Evolutionary conservation across 2,329 filamentous ascomycete genomes (phyloP).

Genomic region (Neodidymelliopsis sp.): DNA sequence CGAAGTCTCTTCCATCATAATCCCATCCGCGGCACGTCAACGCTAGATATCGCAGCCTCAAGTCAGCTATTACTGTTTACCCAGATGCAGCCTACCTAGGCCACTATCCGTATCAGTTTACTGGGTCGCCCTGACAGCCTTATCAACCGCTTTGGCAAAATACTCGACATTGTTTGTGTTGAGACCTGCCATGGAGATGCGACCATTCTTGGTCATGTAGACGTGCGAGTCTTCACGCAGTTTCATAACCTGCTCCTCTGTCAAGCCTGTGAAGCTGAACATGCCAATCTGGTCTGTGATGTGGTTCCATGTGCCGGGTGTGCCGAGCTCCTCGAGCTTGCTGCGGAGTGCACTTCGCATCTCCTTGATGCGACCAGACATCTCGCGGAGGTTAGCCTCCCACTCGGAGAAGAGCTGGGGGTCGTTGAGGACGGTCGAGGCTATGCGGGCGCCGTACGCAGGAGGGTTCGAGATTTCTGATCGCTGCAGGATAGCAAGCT

Average conservation of each 20-base stretch:
- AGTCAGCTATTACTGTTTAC: background rate
- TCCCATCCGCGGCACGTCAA: slow-evolving; percentile 1
- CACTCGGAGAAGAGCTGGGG: slow-evolving; percentile 82
- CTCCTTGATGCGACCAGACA: slow-evolving; percentile 92
- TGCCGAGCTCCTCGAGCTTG: slow-evolving; percentile 83
- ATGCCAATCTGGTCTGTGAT: slow-evolving; percentile 99
- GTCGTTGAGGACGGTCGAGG: slow-evolving; percentile 84
- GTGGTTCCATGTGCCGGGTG: slow-evolving; percentile 93
- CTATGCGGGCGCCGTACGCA: slow-evolving; percentile 91
- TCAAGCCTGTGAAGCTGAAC: slow-evolving; percentile 92
- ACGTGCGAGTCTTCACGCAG: slow-evolving; percentile 76
- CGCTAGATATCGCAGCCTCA: background rate
- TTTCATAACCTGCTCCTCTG: slow-evolving; percentile 74
- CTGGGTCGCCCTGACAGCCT: slow-evolving; percentile 71
- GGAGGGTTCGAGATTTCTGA: slow-evolving; percentile 98
- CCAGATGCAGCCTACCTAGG: background rate
- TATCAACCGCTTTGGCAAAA: slow-evolving; percentile 87
- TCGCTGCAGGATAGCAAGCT: slow-evolving; percentile 92
- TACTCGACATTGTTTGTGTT: slow-evolving; percentile 93
- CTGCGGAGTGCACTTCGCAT: slow-evolving; percentile 83
- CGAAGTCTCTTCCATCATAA: background rate
- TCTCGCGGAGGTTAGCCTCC: slow-evolving; percentile 89
- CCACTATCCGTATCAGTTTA: slow-evolving; percentile 21
- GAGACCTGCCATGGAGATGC: slow-evolving; percentile 97
- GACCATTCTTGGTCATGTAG: slow-evolving; percentile 97